A percentile compares a stretch with the other conserved stretches of the same genome.
phyloP scores from a whole-genome alignment of 1,284 basidiomycete species.

The Marasmius sp. region DNA sequence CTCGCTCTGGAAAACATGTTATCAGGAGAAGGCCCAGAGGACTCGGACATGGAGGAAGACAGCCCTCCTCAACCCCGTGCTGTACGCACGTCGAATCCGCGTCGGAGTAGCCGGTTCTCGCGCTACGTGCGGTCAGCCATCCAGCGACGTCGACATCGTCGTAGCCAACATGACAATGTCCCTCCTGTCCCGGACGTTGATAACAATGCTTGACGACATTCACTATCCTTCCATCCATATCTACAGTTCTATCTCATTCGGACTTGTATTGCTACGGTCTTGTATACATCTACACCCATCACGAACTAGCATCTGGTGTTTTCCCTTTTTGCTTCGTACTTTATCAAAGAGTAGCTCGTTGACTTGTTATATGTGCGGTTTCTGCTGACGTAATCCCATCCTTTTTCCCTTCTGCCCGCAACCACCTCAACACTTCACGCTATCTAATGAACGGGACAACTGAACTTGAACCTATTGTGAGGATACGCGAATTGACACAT shows the following conservation, averaged over 20 bases:
- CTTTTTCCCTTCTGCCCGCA: background rate
- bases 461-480: slow-evolving; percentile 64
- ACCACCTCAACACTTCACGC: background rate
- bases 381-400: background rate
- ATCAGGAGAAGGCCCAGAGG: slow-evolving; percentile 29
- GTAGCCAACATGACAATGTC: background rate
- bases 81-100: background rate
- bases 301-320: too few relatives aligned
- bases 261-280: background rate
- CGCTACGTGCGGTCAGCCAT: slow-evolving; percentile 68
- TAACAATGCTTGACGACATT: too few relatives aligned
- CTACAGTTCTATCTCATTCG: background rate
- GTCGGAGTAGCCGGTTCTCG: slow-evolving; percentile 53
- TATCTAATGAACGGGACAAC: slow-evolving; percentile 23
- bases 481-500: slow-evolving; percentile 77
- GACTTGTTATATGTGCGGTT: too few relatives aligned
- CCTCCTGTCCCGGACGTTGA: background rate
- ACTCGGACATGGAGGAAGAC: background rate
- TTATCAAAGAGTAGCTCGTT: too few relatives aligned
- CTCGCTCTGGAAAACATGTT: slow-evolving; percentile 49
- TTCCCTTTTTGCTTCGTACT: too few relatives aligned
- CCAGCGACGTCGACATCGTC: slow-evolving; percentile 33
- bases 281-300: background rate
- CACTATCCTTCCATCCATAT: background rate
- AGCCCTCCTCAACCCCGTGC: background rate